A percentile compares a stretch with the other conserved stretches of the same genome.
Conservation (phyloP, 495 filamentous ascomycete genomes). For the Chaetomium tenue region DNA sequence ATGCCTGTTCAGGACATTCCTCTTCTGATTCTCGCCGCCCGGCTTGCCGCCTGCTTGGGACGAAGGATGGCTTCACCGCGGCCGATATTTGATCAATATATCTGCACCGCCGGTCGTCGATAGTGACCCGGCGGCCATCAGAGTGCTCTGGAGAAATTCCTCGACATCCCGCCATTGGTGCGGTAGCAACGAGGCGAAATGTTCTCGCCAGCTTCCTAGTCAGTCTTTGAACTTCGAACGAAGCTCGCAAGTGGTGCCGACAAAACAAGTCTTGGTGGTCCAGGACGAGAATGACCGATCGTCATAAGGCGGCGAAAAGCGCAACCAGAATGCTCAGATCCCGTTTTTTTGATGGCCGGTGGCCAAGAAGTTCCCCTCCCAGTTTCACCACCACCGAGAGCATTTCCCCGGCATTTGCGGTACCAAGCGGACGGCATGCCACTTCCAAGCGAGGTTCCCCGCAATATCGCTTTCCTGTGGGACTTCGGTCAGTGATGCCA, state of each 20-base stretch:
- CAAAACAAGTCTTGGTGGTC: not conserved
- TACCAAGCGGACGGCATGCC: conserved; percentile 20
- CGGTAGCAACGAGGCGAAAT: not conserved
- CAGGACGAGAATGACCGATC: not conserved
- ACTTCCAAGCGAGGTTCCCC: conserved; percentile 24
- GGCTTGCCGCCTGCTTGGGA: conserved; percentile 18
- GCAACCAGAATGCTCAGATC: not conserved
- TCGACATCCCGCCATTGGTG: not conserved
- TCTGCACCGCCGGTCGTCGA: conserved; percentile 16
- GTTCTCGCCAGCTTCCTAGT: not conserved
- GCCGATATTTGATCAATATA: conserved; percentile 32
- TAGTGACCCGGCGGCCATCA: not conserved
- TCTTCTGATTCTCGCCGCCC: conserved; percentile 14
- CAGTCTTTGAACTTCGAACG: not conserved
- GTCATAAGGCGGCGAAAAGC: not conserved
- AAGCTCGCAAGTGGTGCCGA: not conserved
- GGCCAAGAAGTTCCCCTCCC: conserved; percentile 14
- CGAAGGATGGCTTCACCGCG: conserved; percentile 15
- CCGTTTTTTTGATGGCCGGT: not conserved
- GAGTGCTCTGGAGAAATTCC: not conserved
- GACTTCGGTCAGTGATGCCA: conserved; percentile 1
- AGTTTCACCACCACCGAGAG: conserved; percentile 18
- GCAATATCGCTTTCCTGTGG: conserved; percentile 12
- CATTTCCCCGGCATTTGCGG: conserved; percentile 27
- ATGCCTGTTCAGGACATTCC: conserved; percentile 25